Evolutionary conservation across 306 rosid genomes (phyloP), one percentile per base, ranked within the genome.

Genomic region (Prunus fruticosa): DNA sequence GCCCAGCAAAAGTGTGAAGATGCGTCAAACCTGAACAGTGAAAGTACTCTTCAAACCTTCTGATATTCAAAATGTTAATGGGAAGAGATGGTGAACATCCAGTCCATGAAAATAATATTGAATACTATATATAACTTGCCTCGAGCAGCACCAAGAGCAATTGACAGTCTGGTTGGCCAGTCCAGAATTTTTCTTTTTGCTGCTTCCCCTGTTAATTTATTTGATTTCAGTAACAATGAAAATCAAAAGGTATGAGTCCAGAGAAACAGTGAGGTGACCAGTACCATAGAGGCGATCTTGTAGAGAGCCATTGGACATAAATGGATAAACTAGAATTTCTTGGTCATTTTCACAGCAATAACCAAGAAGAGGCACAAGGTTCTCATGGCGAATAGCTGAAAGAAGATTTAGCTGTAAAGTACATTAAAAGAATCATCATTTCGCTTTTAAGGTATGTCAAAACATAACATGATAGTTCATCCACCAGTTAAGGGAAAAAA

Each of bases 101-200:
- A 32, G 38, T 32, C 7, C 38, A 32, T 32, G 38, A 32, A 32
- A 68, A 60, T 67, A 58, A 72, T 61, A 56, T 41, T 41, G 60
- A 60, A 32, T 32, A 75, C 34, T 6, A 63, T 22, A 74, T 77
- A 57, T 69, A 19, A 93, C 95, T 85, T 90, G 83, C 97, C 97
- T 90, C 96, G 89, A 76, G 97, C 97, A 77, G 98, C 96, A 80
- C 98, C 98, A n/a, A 90, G 98, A 56, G 96, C 93, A 67, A 90
- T 82, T 38, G 98, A 92, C 70, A 94, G 88, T 84, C 98, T 89
- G 68, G 97, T 94, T 76, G 97, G 89, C 97, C 98, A 94, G 88
- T 94, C 98, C 80, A 94, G 84, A 82, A 77, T 62, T 78, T 90
- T 94, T 76, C 92, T 86, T 84, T 88, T 94, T 58, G 97, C 87